Percentiles rank a stretch among this genome's conserved stretches.
Conservation (phyloP, 805 yeast genomes). For the Blastobotrys peoriensis region DNA sequence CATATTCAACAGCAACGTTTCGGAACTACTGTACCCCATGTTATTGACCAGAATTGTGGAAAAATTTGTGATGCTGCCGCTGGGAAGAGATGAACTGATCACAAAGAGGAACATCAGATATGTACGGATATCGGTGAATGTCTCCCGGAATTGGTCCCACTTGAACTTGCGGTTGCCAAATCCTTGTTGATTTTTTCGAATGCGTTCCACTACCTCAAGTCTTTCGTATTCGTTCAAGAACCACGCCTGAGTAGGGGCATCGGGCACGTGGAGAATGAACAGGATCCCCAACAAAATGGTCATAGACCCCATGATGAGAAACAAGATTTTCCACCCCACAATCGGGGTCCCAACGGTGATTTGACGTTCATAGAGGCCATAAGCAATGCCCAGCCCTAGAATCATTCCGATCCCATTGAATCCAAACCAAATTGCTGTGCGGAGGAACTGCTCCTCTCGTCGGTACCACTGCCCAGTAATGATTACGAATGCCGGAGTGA, state of each 20-base stretch:
- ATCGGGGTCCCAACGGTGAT: constrained; percentile 25
- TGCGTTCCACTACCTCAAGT: constrained; percentile 44
- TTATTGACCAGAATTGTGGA: constrained; percentile 37
- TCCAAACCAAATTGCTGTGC: constrained; percentile 34
- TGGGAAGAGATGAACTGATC: constrained; percentile 38
- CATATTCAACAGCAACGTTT: constrained; percentile 30
- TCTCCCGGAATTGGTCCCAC: constrained; percentile 46
- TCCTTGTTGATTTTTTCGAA: constrained; percentile 49
- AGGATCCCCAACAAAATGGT: constrained; percentile 37
- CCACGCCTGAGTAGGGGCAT: constrained; percentile 44
- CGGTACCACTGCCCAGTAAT: constrained; percentile 33
- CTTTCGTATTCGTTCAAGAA: constrained; percentile 41
- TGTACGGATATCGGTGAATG: constrained; percentile 42
- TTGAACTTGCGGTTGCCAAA: constrained; percentile 52
- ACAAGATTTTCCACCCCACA: constrained; percentile 47
- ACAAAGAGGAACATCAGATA: constrained; percentile 41
- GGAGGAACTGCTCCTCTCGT: constrained; percentile 36
- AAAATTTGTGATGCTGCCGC: constrained; percentile 49
- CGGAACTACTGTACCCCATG: constrained; percentile 22
- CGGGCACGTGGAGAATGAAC: constrained; percentile 34
- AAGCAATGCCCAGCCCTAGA: constrained; percentile 44
- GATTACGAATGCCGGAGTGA: constrained; percentile 53
- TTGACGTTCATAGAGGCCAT: constrained; percentile 33
- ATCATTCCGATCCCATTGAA: constrained; percentile 40
- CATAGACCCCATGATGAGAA: constrained; percentile 50